These are phyloP conservation scores for Mycena galopus DNA, from an alignment of 768 basidiomycete species.

Conservation along the genomic window DNA sequence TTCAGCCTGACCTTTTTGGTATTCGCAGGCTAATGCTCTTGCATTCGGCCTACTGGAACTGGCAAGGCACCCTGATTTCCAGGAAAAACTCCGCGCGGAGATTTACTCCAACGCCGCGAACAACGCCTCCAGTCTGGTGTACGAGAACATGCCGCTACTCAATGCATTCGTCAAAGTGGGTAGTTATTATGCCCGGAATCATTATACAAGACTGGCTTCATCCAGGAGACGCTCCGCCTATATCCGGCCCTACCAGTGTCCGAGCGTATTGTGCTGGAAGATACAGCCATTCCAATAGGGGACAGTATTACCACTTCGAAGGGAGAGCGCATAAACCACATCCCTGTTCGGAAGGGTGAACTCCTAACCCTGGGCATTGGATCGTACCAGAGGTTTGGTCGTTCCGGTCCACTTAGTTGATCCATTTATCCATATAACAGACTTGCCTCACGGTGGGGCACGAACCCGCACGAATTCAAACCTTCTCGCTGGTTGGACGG, in stretches of 20 bases:
- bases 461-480: not conserved
- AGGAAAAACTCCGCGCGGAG: slow-evolving; percentile 14
- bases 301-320: not conserved
- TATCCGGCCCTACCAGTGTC: slow-evolving; percentile 5
- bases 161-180: slow-evolving; percentile 6
- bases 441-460: not conserved
- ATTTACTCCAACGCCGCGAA: not conserved
- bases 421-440: not conserved
- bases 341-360: not conserved
- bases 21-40: not conserved
- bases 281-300: slow-evolving; percentile 2
- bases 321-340: not conserved
- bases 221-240: slow-evolving; percentile 24
- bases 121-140: not conserved
- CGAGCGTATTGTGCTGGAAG: slow-evolving; percentile 18
- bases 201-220: not conserved
- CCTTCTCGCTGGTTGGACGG: not conserved
- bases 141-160: slow-evolving; percentile 7
- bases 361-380: not conserved
- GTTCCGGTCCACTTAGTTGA: not conserved
- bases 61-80: slow-evolving; percentile 14
- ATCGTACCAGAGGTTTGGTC: not conserved
- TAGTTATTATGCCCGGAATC: not conserved
- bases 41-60: slow-evolving; percentile 2
- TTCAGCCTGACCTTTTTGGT: not conserved